Conservation (phyloP, 805 yeast species). For the Barnettozyma wickerhamii region DNA sequence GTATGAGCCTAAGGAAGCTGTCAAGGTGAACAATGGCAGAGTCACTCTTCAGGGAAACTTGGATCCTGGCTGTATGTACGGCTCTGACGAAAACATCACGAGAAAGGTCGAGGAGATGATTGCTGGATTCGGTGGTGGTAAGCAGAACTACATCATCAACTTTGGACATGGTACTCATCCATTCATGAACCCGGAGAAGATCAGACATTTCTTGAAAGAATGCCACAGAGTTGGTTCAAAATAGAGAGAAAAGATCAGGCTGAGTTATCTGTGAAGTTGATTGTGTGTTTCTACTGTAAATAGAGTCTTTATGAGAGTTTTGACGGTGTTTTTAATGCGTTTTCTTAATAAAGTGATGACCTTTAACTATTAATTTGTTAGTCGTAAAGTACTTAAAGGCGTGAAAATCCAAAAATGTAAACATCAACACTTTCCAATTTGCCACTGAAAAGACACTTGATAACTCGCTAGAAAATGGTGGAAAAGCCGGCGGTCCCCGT, state of each 20-base stretch:
- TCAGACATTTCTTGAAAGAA: constrained; percentile 80
- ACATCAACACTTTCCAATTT: no score
- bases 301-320: not conserved
- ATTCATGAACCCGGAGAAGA: constrained; percentile 89
- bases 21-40: constrained; percentile 65
- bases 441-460: not conserved
- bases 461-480: not conserved
- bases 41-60: constrained; percentile 90
- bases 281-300: no score
- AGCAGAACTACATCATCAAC: constrained; percentile 85
- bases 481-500: not conserved
- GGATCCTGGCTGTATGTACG: constrained; percentile 94
- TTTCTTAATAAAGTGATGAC: no score
- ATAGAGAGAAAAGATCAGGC: no score
- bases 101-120: constrained; percentile 85
- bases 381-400: no score
- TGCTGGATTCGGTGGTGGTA: constrained; percentile 89
- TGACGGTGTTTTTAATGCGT: no score
- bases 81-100: constrained; percentile 76
- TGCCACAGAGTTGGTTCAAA: constrained; percentile 73
- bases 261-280: no score
- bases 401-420: no score
- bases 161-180: constrained; percentile 99
- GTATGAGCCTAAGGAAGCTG: constrained; percentile 81
- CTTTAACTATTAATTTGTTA: no score